phyloP scores from a whole-genome alignment of 805 yeast genomes.

The Cyberlindnera maritima region DNA sequence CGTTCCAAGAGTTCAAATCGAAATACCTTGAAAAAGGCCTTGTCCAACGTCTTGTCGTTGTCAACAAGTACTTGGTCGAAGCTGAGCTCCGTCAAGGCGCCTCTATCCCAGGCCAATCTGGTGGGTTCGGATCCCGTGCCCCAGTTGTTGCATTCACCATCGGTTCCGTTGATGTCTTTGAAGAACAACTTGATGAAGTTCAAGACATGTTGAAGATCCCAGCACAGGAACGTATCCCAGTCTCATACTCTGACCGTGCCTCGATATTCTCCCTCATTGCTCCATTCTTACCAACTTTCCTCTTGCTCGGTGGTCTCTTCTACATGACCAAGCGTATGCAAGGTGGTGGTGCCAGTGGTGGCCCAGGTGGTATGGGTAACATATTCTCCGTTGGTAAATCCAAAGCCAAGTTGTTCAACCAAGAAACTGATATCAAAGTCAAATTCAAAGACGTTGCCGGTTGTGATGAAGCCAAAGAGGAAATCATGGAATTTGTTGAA shows the following conservation, averaged over 20 bases:
- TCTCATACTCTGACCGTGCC: slow-evolving; percentile 67
- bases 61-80: slow-evolving; percentile 70
- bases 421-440: slow-evolving; percentile 77
- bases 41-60: slow-evolving; percentile 70
- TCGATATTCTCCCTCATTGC: slow-evolving; percentile 59
- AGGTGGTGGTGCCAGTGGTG: slow-evolving; percentile 42
- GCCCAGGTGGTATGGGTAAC: slow-evolving; percentile 56
- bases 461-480: slow-evolving; percentile 90
- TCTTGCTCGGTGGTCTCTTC: slow-evolving; percentile 72
- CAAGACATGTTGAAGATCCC: slow-evolving; percentile 73
- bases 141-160: slow-evolving; percentile 71
- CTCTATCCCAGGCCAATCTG: slow-evolving; percentile 20
- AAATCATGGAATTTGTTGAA: slow-evolving; percentile 92
- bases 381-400: slow-evolving; percentile 77
- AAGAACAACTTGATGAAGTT: slow-evolving; percentile 71
- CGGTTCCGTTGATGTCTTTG: slow-evolving; percentile 84
- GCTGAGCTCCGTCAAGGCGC: slow-evolving; percentile 54
- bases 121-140: slow-evolving; percentile 32
- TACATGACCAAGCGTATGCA: slow-evolving; percentile 42
- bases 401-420: slow-evolving; percentile 77
- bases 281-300: slow-evolving; percentile 76
- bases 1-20: slow-evolving; percentile 85
- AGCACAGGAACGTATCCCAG: slow-evolving; percentile 70
- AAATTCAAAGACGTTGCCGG: slow-evolving; percentile 92
- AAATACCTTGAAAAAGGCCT: slow-evolving; percentile 73